Evolutionary conservation across 495 filamentous ascomycete species (phyloP), one percentile per base, ranked within the genome.

Genomic region (Hypoxylon cercidicola): DNA sequence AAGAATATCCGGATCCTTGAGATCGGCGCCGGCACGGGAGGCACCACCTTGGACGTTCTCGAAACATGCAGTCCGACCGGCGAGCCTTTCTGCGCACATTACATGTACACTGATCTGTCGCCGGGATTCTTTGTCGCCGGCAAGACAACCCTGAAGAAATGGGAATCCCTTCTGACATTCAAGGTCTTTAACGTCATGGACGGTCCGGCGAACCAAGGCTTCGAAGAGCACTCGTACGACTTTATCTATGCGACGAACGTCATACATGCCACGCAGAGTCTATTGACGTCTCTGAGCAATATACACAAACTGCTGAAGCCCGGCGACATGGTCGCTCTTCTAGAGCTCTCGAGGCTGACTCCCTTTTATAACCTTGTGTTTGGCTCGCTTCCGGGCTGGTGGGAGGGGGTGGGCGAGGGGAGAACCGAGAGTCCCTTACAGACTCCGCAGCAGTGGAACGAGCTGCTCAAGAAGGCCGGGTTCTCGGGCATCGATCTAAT

Each of bases 41-140:
- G 70, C 16, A 62, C 69, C 0, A 81, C 81, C 0, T 43, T 53
- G 19, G 32, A 55, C 10, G 21, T 68, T 11, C 25, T 74, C 4
- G 2, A 48, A 16, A 15, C 15, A 15, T 48, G 45, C 45, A 48
- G 34, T 6, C 66, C 82, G 0, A 75, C 82, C 54, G 60, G 80
- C 7, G 74, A 74, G 8, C 25, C 52, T 12, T 70, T 78, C 66
- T 49, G 55, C 15, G 32, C 40, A 25, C 68, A 70, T 1, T 86
- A 86, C 61, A 82, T 80, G 0, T 85, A 59, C 61, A 83, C 83
- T 3, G 77, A 85, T 52, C 75, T 83, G 18, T 75, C 78, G 9
- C 53, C 63, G 12, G 73, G 62, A 16, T 79, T 78, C 55, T 81
- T 86, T 43, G 25, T 28, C 25, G 25, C 25, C 25, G 72, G 74